Evolutionary conservation across 164 flowering plant species (phyloP), one percentile per base, ranked within the genome.

Genomic region (Piper longum): DNA sequence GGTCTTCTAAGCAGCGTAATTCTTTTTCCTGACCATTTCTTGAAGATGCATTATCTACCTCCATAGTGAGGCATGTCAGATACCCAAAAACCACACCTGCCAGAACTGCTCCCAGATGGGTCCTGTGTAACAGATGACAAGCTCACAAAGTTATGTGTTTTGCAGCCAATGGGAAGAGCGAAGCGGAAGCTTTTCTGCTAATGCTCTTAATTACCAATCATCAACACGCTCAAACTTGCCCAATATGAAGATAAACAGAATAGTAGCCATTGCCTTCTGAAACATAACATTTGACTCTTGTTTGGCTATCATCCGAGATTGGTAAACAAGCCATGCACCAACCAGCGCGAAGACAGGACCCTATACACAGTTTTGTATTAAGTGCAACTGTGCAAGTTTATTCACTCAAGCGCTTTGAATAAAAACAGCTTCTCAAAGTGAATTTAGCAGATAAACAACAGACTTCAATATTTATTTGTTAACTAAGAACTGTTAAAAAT

Each of bases 331-430:
- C 86, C 86, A 85, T 61, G 95, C 86, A 70, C 95, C 89, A 13
- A 88, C 76, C 16, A 85, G 62, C 26, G 86, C 89, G 73, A 82
- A 88, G 36, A 69, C 77, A 3, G 95, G 95, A 63, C 89, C 91
- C 95, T 85, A 26, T 26, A 26, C 36, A 26, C 36, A 26, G 36
- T 26, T 26, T 26, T 26, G 36, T 26, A 26, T 26, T 26, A 26
- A 26, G 36, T 1, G 36, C 36, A 26, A 26, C 36, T 0, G 36
- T 26, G 36, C 36, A 26, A 26, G 36, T 26, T 26, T 26, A 26
- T 26, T 26, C 36, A 26, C 36, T 26, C 36, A 26, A 26, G 36
- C 36, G 36, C 36, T 26, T 26, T 1, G 36, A 26, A 26, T 26
- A n/a, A n/a, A n/a, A n/a, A n/a, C n/a, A n/a, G n/a, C n/a, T n/a